Evolutionary conservation across 495 filamentous ascomycete genomes (phyloP), one percentile per base, ranked within the genome.

Genomic region (Cercophora samala): DNA sequence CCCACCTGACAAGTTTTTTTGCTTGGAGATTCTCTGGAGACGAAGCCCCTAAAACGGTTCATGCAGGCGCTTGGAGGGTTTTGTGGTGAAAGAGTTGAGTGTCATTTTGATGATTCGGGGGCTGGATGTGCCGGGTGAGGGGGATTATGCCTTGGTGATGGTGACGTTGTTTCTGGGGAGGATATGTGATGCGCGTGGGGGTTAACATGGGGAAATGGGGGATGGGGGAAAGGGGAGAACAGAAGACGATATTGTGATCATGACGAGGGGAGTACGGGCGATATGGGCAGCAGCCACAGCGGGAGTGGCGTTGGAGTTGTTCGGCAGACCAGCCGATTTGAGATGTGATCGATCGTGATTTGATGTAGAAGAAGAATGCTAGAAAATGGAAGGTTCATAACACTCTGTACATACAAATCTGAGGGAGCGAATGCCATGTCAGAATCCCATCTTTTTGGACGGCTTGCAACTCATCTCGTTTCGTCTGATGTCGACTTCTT

Each of bases 401-500:
- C 22, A 32, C 29, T 22, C 23, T 29, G n/a, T 60, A 8, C 11
- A 2, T 3, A 21, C n/a, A 23, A 23, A 4, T 11, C 8, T 29
- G 24, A 23, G 17, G 58, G 58, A 3, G 17, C 13, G 4, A 60
- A 60, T 62, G 4, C 26, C 26, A 37, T 42, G 60, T 21, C 32
- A 8, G 15, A 29, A 60, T 60, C 58, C 58, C 25, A 29, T 29
- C 4, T 60, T 4, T 18, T 29, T 15, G 18, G 58, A 60, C 25
- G 13, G 25, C 58, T 55, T 56, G 24, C 63, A 60, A 60, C 60
- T 66, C 64, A 64, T 71, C 26, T 69, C 62, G 66, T 70, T 32
- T 60, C 71, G 65, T 73, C 71, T 69, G 66, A 69, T 67, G 67
- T 71, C 63, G 62, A 60, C 5, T 1, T 55, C 19, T 18, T 58